Conservation (phyloP, 2,329 filamentous ascomycete species). For the Trichoderma simmonsii region DNA sequence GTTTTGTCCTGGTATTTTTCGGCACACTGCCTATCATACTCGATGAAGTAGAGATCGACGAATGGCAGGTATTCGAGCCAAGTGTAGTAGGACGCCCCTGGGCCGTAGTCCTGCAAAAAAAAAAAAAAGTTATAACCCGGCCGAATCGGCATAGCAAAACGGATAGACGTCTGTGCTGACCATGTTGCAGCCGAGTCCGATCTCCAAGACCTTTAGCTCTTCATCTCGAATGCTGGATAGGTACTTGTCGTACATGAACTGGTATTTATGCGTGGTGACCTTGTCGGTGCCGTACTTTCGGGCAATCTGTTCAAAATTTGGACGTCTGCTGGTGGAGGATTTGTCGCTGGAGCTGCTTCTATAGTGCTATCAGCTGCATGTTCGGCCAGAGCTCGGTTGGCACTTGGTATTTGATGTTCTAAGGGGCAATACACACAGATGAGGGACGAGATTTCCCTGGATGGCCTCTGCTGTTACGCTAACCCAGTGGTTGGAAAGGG, state of each 20-base stretch:
- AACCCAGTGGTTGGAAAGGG: slow-evolving; percentile 16
- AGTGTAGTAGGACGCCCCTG: slow-evolving; percentile 39
- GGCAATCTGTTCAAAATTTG: slow-evolving; percentile 28
- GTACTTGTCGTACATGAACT: slow-evolving; percentile 41
- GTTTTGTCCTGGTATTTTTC: slow-evolving; percentile 35
- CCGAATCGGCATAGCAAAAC: neutral
- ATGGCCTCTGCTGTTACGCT: neutral
- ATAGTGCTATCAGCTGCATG: neutral
- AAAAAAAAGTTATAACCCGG: neutral
- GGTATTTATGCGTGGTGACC: slow-evolving; percentile 38
- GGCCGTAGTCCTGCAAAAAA: slow-evolving; percentile 30
- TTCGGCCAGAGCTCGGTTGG: neutral
- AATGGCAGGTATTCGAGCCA: slow-evolving; percentile 40
- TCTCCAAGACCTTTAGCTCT: slow-evolving; percentile 40
- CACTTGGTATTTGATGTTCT: neutral
- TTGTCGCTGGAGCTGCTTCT: neutral
- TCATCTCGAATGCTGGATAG: slow-evolving; percentile 31
- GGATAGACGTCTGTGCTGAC: slow-evolving; percentile 18
- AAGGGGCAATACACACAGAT: slow-evolving; percentile 5
- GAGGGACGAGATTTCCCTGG: slow-evolving; percentile 6
- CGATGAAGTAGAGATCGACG: slow-evolving; percentile 42
- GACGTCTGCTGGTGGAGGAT: neutral
- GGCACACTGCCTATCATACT: slow-evolving; percentile 37
- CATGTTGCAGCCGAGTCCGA: slow-evolving; percentile 41
- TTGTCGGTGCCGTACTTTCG: slow-evolving; percentile 39